Base-by-base conservation (phyloP, 331 rosid species). In the Spiraea crenata region DNA sequence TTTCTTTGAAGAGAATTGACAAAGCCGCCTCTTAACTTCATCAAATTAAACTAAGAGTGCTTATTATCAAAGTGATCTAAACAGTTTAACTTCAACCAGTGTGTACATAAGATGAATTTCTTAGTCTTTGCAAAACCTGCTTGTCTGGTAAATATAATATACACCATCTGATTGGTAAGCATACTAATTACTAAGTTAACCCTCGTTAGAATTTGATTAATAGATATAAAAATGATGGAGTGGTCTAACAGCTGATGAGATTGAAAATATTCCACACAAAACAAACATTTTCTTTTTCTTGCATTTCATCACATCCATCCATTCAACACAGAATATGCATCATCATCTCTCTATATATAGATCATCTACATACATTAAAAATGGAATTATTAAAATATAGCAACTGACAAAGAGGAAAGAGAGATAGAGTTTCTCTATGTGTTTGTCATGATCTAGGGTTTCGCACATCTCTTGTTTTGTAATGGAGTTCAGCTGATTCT, bases 361-460 rank as follows among this genome's bases (percentile, higher is more conserved):
- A 11, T 55, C 25, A 7, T 57, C 34, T 44, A 31, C 19, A 35
- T 57, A 51, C 48, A 34, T 31, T 25, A 42, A 57, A 77, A 66
- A 16, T 61, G 31, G 31, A 25, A 48, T 45, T 12, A 20, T 41
- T 65, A 14, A 61, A 57, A 77, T 45, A n/a, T 57, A 35, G 56
- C 34, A 63, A 70, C 52, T 50, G 57, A 61, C 41, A 58, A 70
- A 63, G 41, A 72, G 45, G 65, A 37, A 74, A 59, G 69, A 70
- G 72, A 78, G 74, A 81, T 35, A 61, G 46, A 41, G 50, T 51
- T 41, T 74, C 37, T 78, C 75, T 41, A n/a, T 71, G 49, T 65
- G 1, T 19, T 56, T 70, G 71, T 73, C 79, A 70, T 76, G 87
- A 76, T 74, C 76, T 75, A 82, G 85, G 76, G 79, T 84, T 72